Evolutionary conservation across 2,329 filamentous ascomycete genomes (phyloP).

Genomic region (Fusarium sp.): DNA sequence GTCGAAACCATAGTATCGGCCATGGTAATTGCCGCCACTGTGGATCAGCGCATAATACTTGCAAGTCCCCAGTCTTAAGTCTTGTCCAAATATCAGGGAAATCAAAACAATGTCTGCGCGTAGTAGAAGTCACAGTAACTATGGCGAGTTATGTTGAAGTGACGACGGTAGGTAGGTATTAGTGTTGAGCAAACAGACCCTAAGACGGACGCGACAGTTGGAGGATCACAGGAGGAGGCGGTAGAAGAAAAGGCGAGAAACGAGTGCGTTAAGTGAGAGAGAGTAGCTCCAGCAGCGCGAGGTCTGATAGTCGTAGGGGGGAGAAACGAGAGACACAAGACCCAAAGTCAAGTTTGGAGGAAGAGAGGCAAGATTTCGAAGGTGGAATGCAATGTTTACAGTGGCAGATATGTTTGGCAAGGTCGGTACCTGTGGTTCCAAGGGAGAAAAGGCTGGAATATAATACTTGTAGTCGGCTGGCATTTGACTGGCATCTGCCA

Average conservation of each 20-base stretch:
- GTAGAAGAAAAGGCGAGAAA: slow-evolving; percentile 33
- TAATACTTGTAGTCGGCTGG: slow-evolving; percentile 36
- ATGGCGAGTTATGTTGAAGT: slow-evolving; percentile 13
- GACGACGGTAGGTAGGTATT: slow-evolving; percentile 10
- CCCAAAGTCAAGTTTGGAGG: slow-evolving; percentile 33
- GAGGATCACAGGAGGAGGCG: slow-evolving; percentile 16
- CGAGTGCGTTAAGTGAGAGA: slow-evolving; percentile 16
- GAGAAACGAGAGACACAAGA: slow-evolving; percentile 36
- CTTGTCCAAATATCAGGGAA: slow-evolving; percentile 25
- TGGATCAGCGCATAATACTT: slow-evolving; percentile 56
- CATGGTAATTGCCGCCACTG: slow-evolving; percentile 48
- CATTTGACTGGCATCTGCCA: slow-evolving; percentile 45
- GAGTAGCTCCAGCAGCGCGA: slow-evolving; percentile 24
- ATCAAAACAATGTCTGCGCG: slow-evolving; percentile 26
- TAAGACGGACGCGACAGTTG: slow-evolving; percentile 15
- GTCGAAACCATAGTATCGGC: slow-evolving; percentile 52
- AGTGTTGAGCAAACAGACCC: slow-evolving; percentile 24
- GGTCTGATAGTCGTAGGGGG: slow-evolving; percentile 18
- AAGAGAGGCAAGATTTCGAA: slow-evolving; percentile 17
- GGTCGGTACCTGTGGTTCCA: slow-evolving; percentile 27
- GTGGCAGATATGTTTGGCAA: slow-evolving; percentile 43
- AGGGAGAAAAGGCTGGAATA: slow-evolving; percentile 43
- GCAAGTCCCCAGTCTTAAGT: slow-evolving; percentile 23
- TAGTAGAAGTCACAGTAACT: slow-evolving; percentile 7
- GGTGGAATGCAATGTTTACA: slow-evolving; percentile 52